Conservation (phyloP, 2,329 filamentous ascomycete species). For the Colletotrichum endophyticum region DNA sequence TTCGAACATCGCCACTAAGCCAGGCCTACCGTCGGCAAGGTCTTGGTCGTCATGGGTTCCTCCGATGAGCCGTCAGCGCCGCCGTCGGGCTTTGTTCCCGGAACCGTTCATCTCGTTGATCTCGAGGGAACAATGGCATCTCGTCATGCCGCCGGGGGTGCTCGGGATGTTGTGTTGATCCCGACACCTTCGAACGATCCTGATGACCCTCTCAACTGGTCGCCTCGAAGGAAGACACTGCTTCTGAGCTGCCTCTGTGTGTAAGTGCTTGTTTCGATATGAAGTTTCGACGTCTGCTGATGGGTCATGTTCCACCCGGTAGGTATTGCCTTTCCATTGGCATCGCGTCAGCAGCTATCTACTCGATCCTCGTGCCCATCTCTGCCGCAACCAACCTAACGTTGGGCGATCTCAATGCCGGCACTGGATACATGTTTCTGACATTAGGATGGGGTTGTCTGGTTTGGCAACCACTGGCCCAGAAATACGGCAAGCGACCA, state of each 20-base stretch:
- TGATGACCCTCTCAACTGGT: conserved; percentile 60
- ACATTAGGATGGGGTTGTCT: conserved; percentile 56
- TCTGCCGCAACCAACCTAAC: conserved; percentile 47
- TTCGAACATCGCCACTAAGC: rapidly evolving
- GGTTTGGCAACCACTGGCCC: conserved; percentile 56
- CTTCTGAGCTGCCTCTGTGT: conserved; percentile 32
- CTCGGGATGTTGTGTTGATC: conserved; percentile 52
- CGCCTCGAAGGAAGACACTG: conserved; percentile 27
- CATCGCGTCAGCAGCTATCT: conserved; percentile 33
- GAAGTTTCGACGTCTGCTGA: rapidly evolving
- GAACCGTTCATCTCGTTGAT: conserved; percentile 46
- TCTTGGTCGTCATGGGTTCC: not conserved
- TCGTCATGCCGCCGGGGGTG: conserved; percentile 32
- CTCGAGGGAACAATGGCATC: conserved; percentile 35
- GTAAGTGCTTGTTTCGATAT: conserved; percentile 22
- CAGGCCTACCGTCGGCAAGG: not conserved
- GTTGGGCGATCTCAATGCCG: conserved; percentile 48
- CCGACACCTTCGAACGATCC: conserved; percentile 54
- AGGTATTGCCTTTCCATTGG: conserved; percentile 16
- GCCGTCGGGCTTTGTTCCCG: conserved; percentile 31
- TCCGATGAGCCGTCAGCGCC: not conserved
- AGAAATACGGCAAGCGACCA: conserved; percentile 55
- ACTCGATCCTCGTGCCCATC: conserved; percentile 37
- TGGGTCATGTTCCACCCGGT: rapidly evolving
- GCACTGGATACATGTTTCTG: conserved; percentile 58